These are phyloP conservation scores for Cinnamomum micranthum DNA, from an alignment of 164 flowering plant genomes.

Conservation along the genomic window DNA sequence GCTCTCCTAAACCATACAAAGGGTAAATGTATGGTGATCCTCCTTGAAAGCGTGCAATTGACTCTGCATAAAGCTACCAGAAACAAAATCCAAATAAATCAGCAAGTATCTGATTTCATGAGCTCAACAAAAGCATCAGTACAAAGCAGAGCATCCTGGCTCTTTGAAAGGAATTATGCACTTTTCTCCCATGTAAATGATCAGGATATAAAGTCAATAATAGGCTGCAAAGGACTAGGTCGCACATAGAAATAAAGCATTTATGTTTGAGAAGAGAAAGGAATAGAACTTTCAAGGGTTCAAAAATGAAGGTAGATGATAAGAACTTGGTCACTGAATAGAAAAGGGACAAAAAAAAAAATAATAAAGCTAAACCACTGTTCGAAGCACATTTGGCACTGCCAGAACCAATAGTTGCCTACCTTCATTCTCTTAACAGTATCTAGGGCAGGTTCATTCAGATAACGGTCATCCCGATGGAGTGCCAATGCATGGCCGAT, in stretches of 20 bases:
- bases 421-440: constrained; percentile 96
- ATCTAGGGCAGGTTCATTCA: constrained; percentile 82
- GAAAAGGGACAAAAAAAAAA: no score
- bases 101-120: not conserved
- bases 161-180: not conserved
- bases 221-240: no score
- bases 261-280: no score
- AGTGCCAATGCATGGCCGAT: constrained; percentile 95
- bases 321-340: no score
- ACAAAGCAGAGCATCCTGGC: not conserved
- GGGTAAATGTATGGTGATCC: constrained; percentile 98
- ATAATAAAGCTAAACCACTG: not conserved
- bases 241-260: no score
- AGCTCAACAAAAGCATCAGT: not conserved
- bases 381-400: not conserved
- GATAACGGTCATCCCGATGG: constrained; percentile 81
- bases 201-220: no score
- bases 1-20: constrained; percentile 89
- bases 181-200: no score
- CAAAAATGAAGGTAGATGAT: no score
- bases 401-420: not conserved
- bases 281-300: no score
- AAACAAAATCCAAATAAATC: not conserved
- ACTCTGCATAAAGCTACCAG: constrained; percentile 81
- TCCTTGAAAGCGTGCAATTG: constrained; percentile 92